Percentiles rank a stretch among this genome's conserved stretches.
These are phyloP conservation scores for Sporothrix sp. DNA, from an alignment of 2,329 filamentous ascomycete species.

Conservation along the genomic window DNA sequence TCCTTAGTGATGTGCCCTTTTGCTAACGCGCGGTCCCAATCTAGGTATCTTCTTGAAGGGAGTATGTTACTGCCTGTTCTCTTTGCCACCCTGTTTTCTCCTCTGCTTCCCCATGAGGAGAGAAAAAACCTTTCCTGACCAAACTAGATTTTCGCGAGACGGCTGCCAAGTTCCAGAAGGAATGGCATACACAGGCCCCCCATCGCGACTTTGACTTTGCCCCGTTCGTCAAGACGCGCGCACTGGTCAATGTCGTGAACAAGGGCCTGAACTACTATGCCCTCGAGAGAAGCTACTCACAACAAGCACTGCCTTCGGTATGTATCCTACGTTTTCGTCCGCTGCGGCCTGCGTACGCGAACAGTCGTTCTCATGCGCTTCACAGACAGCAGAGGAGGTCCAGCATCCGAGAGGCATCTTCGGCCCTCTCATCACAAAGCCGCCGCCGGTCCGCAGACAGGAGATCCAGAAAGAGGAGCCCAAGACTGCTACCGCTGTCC, in stretches of 20 bases:
- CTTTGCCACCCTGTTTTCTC: conserved; percentile 9
- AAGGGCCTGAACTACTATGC: conserved; percentile 53
- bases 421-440: conserved; percentile 42
- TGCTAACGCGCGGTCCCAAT: conserved; percentile 22
- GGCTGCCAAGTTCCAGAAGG: conserved; percentile 57
- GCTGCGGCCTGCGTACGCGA: too few relatives aligned
- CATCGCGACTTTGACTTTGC: conserved; percentile 55
- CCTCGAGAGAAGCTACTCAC: conserved; percentile 40
- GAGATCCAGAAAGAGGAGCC: conserved; percentile 26
- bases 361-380: conserved; percentile 31
- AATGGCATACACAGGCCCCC: conserved; percentile 55
- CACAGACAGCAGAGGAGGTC: conserved; percentile 35
- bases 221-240: conserved; percentile 54
- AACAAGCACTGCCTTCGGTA: conserved; percentile 39
- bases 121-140: too few relatives aligned
- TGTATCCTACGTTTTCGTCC: too few relatives aligned
- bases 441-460: conserved; percentile 27
- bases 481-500: background rate
- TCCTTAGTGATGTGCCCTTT: background rate
- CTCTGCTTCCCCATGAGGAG: background rate
- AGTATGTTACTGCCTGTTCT: conserved; percentile 38
- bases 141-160: conserved; percentile 52
- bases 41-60: conserved; percentile 52
- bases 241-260: conserved; percentile 53
- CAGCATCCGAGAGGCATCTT: conserved; percentile 44